Base-by-base conservation (phyloP, 2,329 filamentous ascomycete genomes). In the Mariannaea elegans region DNA sequence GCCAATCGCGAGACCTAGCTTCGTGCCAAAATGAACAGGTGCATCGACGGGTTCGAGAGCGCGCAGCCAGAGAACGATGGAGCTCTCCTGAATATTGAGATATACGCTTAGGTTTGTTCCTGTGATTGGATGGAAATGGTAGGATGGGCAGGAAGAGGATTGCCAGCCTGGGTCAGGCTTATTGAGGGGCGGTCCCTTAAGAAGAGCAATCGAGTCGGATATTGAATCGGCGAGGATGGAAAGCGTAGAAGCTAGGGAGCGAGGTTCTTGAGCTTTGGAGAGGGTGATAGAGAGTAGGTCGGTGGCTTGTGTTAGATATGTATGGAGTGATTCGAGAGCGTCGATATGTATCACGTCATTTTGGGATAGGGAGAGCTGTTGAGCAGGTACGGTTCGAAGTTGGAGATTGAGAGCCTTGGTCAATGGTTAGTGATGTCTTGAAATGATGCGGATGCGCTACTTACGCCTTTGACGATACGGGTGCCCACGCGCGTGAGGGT, bases 401-500 rank as follows among this genome's bases (percentile, higher is more conserved):
- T 91, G 89, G 32, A 97, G 84, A 72, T 91, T 87, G 62, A 97
- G 84, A 62, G 90, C 90, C 90, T 92, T 68, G 23, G 24, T 34
- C 16, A 46, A 29, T 8, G 12, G 10, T 10, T 19, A 16, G 38
- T 47, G n/a, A 23, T 27, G 4, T 6, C 83, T n/a, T 18, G 14
- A 19, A 50, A 19, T 19, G 19, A 13, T 18, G 3, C 3, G 2
- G 47, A 14, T 6, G 4, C 12, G 24, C 21, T 29, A 41, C 89
- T 69, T 82, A 94, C 92, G 66, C 93, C 94, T 75, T 97, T 97
- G 64, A 97, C 90, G 64, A 99, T 90, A 50, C 90, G 88, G n/a
- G 92, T 92, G 36, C 95, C 95, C 32, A 97, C 87, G 53, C 95
- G 87, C 1, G 94, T 98, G 61, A 98, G 87, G 69, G 93, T 92